These are phyloP conservation scores for Cytospora paraplurivora DNA, from an alignment of 2,329 filamentous ascomycete species.

Conservation along the genomic window DNA sequence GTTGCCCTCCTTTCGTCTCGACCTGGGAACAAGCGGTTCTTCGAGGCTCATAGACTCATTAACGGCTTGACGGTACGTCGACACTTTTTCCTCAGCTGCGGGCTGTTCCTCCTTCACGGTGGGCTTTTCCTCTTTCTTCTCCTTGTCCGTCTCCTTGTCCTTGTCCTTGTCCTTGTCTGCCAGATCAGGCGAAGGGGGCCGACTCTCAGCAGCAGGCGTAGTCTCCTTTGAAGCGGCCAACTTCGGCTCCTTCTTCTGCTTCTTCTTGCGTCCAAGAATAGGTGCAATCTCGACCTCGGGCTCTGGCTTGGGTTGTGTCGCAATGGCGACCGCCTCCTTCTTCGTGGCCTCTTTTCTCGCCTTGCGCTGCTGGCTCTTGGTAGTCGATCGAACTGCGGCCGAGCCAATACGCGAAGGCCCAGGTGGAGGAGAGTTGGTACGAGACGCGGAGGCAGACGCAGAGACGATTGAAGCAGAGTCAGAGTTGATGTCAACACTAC, in stretches of 20 bases:
- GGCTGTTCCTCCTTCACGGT: conserved; percentile 19
- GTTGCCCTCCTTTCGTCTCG: conserved; percentile 25
- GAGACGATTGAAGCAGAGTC: conserved; percentile 77
- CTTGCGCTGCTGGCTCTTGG: conserved; percentile 79
- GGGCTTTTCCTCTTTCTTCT: not conserved
- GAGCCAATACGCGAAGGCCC: conserved; percentile 60
- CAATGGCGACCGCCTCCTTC: conserved; percentile 60
- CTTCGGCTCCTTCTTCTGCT: conserved; percentile 73
- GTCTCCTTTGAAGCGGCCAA: conserved; percentile 33
- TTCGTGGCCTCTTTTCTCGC: conserved; percentile 69
- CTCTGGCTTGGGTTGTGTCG: conserved; percentile 51
- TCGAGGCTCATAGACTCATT: conserved; percentile 29
- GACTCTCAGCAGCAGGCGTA: conserved; percentile 21
- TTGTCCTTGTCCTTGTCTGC: conserved; percentile 27
- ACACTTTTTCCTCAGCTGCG: conserved; percentile 24
- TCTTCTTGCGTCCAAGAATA: conserved; percentile 80
- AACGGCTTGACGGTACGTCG: conserved; percentile 28
- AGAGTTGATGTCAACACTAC: conserved; percentile 69
- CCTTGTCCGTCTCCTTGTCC: conserved; percentile 31
- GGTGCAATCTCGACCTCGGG: conserved; percentile 64
- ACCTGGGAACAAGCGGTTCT: conserved; percentile 20
- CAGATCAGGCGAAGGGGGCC: conserved; percentile 19
- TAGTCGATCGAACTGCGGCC: conserved; percentile 68
- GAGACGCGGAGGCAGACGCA: conserved; percentile 66
- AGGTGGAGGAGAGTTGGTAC: conserved; percentile 71